phyloP scores from a whole-genome alignment of 1,284 basidiomycete genomes.

The Ustilago vetiveriae region DNA sequence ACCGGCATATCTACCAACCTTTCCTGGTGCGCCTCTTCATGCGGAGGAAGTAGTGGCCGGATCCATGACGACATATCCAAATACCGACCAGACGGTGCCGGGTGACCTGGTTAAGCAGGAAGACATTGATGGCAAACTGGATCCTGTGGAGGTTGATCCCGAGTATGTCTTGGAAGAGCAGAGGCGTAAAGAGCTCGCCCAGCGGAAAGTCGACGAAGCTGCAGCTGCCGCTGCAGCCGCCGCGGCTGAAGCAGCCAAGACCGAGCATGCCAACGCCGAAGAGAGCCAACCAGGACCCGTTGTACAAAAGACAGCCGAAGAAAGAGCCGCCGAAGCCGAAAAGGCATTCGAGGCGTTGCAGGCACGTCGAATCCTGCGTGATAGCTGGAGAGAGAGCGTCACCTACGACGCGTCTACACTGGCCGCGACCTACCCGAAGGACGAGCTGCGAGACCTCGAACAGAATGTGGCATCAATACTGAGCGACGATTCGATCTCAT shows the following conservation, averaged over 20 bases:
- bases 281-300: conserved; percentile 9
- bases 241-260: conserved; percentile 17
- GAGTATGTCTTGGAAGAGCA: conserved; percentile 39
- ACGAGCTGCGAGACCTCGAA: conserved; percentile 36
- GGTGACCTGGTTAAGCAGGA: not conserved
- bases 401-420: conserved; percentile 33
- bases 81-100: not conserved
- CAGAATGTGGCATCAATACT: conserved; percentile 20
- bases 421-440: conserved; percentile 29
- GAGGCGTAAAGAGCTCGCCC: conserved; percentile 32
- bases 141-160: conserved; percentile 35
- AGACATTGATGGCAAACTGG: not conserved
- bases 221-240: conserved; percentile 28
- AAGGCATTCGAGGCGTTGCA: conserved; percentile 48
- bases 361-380: conserved; percentile 38
- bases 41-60: not conserved
- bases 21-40: conserved; percentile 7
- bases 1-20: conserved; percentile 32
- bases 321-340: conserved; percentile 46
- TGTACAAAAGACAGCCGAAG: conserved; percentile 39
- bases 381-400: conserved; percentile 39
- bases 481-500: conserved; percentile 14
- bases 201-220: conserved; percentile 36
- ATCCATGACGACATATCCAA: not conserved
- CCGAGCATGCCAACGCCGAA: conserved; percentile 13